phyloP scores from a whole-genome alignment of 139 green algal genomes.

The Chlamydomonas eustigma region DNA sequence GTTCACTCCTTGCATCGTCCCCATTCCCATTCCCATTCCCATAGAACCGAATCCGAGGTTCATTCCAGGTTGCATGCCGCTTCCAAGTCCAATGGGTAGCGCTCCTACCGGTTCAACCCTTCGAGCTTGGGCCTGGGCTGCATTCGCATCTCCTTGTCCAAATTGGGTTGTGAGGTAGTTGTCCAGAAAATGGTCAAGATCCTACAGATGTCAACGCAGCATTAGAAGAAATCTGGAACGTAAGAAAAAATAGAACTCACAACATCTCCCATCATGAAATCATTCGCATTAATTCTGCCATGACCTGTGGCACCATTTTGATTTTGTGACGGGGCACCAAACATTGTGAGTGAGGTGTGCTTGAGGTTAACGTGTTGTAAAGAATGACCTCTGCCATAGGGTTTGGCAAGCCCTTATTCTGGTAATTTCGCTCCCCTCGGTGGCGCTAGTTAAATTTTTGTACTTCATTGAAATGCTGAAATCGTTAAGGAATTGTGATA shows the following conservation, averaged over 20 bases:
- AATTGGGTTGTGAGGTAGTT: conserved; percentile 34
- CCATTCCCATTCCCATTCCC: too few relatives aligned
- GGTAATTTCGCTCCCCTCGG: too few relatives aligned
- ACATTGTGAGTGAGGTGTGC: too few relatives aligned
- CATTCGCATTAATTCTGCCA: neutral
- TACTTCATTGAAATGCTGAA: too few relatives aligned
- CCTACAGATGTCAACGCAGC: neutral
- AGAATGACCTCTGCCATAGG: too few relatives aligned
- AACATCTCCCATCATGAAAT: conserved; percentile 12
- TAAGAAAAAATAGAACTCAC: conserved; percentile 3
- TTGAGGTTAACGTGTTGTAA: too few relatives aligned
- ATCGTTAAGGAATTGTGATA: too few relatives aligned
- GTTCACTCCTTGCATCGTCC: neutral
- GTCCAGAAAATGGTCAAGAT: conserved; percentile 34
- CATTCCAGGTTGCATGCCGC: neutral
- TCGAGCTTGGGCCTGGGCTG: neutral
- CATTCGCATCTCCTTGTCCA: neutral
- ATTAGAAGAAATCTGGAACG: neutral
- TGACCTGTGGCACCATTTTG: neutral
- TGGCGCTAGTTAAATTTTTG: too few relatives aligned
- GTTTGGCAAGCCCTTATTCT: too few relatives aligned
- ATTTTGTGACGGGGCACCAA: neutral
- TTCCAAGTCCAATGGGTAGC: neutral
- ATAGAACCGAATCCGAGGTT: conserved; percentile 11
- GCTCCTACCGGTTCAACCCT: neutral